Conservation (phyloP, 2,329 filamentous ascomycete species). For the Talaromyces islandicus region DNA sequence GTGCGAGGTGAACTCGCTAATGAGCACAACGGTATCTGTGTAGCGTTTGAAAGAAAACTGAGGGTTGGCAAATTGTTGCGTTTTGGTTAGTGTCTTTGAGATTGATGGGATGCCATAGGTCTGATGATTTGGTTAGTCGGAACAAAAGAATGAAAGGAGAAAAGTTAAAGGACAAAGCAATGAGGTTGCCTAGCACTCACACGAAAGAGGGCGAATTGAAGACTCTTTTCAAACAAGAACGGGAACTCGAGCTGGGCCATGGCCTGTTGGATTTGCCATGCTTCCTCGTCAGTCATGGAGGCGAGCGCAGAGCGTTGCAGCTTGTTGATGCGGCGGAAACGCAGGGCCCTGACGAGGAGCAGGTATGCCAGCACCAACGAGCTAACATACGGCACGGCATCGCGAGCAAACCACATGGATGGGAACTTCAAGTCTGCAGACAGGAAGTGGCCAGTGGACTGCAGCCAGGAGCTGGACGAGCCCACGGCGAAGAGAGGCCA, state of each 20-base stretch:
- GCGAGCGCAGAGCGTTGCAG: constrained; percentile 40
- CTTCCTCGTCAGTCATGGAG: constrained; percentile 51
- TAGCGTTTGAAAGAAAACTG: constrained; percentile 49
- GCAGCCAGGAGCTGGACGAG: background rate
- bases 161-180: background rate
- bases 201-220: constrained; percentile 56
- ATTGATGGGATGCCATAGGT: constrained; percentile 55
- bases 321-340: constrained; percentile 28
- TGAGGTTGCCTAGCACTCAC: constrained; percentile 21
- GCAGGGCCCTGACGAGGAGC: constrained; percentile 20
- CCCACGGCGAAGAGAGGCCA: background rate
- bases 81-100: constrained; percentile 44
- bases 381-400: background rate
- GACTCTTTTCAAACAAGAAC: constrained; percentile 42
- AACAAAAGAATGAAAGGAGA: background rate
- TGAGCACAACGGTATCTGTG: constrained; percentile 46
- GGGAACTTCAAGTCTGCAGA: background rate
- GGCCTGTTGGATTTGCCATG: constrained; percentile 44
- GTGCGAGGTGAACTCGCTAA: constrained; percentile 44
- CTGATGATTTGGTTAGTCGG: constrained; percentile 19
- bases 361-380: background rate
- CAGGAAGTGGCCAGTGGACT: background rate
- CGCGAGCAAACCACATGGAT: background rate
- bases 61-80: constrained; percentile 42
- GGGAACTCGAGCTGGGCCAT: constrained; percentile 52